Evolutionary conservation across 345 rosid genomes (phyloP).

Genomic region (Salix arbutifolia): DNA sequence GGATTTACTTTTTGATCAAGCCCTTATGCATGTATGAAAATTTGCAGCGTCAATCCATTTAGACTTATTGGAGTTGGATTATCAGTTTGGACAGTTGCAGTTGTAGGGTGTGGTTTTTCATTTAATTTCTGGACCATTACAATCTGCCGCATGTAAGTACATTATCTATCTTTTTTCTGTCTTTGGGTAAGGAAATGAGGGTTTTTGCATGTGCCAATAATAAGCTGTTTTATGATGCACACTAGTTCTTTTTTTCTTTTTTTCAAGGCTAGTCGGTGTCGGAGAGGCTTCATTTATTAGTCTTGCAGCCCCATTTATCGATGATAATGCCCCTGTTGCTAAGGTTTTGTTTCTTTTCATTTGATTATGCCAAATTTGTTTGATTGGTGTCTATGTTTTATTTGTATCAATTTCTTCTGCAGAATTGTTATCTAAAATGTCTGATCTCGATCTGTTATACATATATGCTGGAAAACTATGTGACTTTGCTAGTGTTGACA

Average conservation of each 20-base stretch:
- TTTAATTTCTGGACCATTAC: slow-evolving; percentile 83
- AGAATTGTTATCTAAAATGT: background rate
- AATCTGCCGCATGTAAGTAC: slow-evolving; percentile 76
- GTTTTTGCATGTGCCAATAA: background rate
- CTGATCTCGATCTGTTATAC: background rate
- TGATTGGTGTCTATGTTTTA: background rate
- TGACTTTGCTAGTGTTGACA: background rate
- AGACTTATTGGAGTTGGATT: slow-evolving; percentile 92
- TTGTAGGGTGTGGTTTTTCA: slow-evolving; percentile 75
- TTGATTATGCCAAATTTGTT: background rate
- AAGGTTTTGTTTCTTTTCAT: slow-evolving; percentile 44
- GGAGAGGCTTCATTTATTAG: slow-evolving; percentile 98
- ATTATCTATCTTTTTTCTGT: background rate
- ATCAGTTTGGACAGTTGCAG: slow-evolving; percentile 80
- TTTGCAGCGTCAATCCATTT: slow-evolving; percentile 80
- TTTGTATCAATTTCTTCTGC: background rate
- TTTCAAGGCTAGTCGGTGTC: slow-evolving; percentile 86
- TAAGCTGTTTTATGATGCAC: background rate
- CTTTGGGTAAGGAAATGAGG: background rate
- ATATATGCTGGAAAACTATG: background rate
- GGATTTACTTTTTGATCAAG: background rate
- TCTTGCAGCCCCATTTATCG: slow-evolving; percentile 96
- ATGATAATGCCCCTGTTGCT: slow-evolving; percentile 79
- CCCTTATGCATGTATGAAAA: slow-evolving; percentile 15
- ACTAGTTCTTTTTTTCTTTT: slow-evolving; percentile 2